Evolutionary conservation across 495 filamentous ascomycete species (phyloP), one percentile per base, ranked within the genome.

Genomic region (Neurospora hispaniola): DNA sequence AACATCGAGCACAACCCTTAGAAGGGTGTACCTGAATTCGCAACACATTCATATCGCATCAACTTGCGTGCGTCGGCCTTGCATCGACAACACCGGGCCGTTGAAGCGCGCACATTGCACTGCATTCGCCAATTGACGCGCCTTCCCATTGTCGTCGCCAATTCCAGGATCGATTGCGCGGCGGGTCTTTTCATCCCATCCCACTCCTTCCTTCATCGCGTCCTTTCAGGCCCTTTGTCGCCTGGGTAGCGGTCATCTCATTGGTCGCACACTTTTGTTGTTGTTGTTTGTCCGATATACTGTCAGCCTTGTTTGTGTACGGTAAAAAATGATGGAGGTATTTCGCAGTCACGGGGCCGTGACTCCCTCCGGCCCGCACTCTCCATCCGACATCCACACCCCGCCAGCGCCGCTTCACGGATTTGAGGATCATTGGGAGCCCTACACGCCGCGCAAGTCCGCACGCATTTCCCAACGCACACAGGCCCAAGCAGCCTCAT

Each of bases 351-450:
- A 43, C 69, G 14, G 71, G 42, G 82, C 89, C 59, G 71, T 70
- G 11, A 71, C 81, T 14, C 80, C 83, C 42, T 93, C 93, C 75
- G 54, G 54, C 3, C 91, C 92, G 46, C 90, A 90, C 20, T 89
- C 89, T 48, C 82, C 85, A 46, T 84, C 86, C 41, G 83, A 84
- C 54, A 79, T 91, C 68, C 86, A 86, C 72, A 90, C 90, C 46
- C 94, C 94, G 69, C 84, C 88, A 69, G 91, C 93, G 46, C 94
- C 94, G 20, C 88, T 87, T 43, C 88, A 90, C 82, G 92, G 92
- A 70, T 89, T 85, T 76, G 86, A 88, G 72, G 92, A 96, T 82
- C 79, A 82, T 70, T 93, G 89, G 81, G 88, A 91, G 74, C 91
- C 91, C 35, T 93, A 90, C 80, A 84, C 84, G 81, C 86, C 88